phyloP scores from a whole-genome alignment of 495 filamentous ascomycete genomes.

The Penicillium lividum region DNA sequence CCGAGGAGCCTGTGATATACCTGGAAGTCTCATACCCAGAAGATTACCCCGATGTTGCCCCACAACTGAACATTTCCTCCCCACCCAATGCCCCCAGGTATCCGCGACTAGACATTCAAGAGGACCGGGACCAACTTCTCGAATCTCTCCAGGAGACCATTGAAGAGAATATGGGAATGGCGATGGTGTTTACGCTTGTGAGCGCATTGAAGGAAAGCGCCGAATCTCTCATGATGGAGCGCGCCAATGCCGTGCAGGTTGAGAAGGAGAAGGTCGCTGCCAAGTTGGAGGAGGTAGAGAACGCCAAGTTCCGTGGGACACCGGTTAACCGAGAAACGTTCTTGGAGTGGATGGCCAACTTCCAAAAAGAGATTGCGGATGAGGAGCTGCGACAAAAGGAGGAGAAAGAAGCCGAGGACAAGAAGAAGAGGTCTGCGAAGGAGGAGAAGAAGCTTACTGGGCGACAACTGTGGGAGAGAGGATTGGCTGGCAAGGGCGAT shows the following conservation, averaged over 20 bases:
- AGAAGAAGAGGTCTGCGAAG: conserved; percentile 60
- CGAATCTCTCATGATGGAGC: conserved; percentile 73
- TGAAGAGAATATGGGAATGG: conserved; percentile 90
- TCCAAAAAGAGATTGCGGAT: conserved; percentile 77
- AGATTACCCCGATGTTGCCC: conserved; percentile 83
- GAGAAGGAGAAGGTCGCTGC: conserved; percentile 64
- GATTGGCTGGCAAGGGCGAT: conserved; percentile 70
- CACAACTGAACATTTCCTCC: conserved; percentile 71
- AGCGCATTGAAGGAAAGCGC: conserved; percentile 84
- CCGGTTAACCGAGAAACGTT: conserved; percentile 83
- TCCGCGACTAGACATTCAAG: conserved; percentile 59
- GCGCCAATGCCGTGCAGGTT: conserved; percentile 61
- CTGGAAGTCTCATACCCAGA: conserved; percentile 84
- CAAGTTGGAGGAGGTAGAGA: conserved; percentile 85
- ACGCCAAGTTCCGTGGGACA: conserved; percentile 93
- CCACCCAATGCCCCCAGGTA: conserved; percentile 69
- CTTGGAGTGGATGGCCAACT: conserved; percentile 75
- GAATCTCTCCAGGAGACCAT: conserved; percentile 67
- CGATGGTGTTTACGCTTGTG: conserved; percentile 95
- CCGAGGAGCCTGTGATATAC: conserved; percentile 56
- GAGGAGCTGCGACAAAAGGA: conserved; percentile 60
- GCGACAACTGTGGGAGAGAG: conserved; percentile 81
- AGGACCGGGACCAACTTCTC: conserved; percentile 73
- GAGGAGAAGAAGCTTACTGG: conserved; percentile 73
- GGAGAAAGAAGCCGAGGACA: conserved; percentile 74